Percentiles rank a stretch among this genome's conserved stretches.
phyloP scores from a whole-genome alignment of 202 grass and related monocot genomes.

The Elaeis oleifera region DNA sequence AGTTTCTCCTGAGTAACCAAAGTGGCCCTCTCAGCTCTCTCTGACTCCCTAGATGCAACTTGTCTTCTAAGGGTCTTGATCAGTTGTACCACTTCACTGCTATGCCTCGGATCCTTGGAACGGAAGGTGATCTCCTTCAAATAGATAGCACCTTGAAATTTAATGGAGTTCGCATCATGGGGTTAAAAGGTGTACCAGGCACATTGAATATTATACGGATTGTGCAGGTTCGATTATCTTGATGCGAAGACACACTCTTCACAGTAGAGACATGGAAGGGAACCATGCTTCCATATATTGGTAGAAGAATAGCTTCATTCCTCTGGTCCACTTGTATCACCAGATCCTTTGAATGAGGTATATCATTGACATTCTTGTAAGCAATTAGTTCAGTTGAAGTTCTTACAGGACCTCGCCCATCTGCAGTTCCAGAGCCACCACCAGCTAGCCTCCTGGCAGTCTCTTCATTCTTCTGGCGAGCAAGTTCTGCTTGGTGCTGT shows the following conservation, averaged over 20 bases:
- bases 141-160: constrained; percentile 68
- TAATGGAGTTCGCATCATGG: constrained; percentile 47
- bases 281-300: constrained; percentile 82
- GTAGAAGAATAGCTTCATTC: constrained; percentile 73
- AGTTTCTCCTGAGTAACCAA: constrained; percentile 87
- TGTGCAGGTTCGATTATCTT: constrained; percentile 79
- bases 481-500: constrained; percentile 88
- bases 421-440: constrained; percentile 47
- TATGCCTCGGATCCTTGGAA: constrained; percentile 80
- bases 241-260: constrained; percentile 76
- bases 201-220: constrained; percentile 90
- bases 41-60: constrained; percentile 77
- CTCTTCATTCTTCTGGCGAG: constrained; percentile 91
- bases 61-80: constrained; percentile 86
- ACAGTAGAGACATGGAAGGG: constrained; percentile 90
- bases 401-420: constrained; percentile 38
- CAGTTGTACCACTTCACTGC: constrained; percentile 86
- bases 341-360: constrained; percentile 56
- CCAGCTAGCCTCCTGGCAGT: constrained; percentile 76
- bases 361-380: constrained; percentile 75
- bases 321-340: constrained; percentile 75
- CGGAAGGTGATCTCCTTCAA: constrained; percentile 89
- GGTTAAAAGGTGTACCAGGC: constrained; percentile 59
- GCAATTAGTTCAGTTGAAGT: constrained; percentile 66
- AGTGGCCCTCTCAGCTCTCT: constrained; percentile 86